Conservation (phyloP, 1,139 yeast species). For the Eremothecium sinecaudum region DNA sequence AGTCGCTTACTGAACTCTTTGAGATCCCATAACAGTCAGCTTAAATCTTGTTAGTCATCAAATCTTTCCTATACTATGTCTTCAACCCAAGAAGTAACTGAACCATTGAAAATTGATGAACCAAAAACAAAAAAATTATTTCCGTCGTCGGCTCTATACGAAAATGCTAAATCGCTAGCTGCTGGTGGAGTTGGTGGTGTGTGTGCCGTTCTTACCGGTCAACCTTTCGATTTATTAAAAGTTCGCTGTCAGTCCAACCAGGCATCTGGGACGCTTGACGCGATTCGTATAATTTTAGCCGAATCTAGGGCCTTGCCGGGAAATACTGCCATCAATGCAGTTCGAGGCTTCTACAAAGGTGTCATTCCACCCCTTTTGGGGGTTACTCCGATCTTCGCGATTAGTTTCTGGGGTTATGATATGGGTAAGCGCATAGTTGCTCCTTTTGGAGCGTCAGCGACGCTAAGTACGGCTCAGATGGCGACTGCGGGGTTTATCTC, state of each 20-base stretch:
- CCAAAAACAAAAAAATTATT: no score
- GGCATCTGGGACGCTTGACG: slow-evolving; percentile 48
- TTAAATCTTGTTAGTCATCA: no score
- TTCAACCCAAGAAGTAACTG: no score
- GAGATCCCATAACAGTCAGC: no score
- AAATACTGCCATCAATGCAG: slow-evolving; percentile 9
- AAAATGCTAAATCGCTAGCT: slow-evolving; percentile 61
- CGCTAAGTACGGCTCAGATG: slow-evolving; percentile 58
- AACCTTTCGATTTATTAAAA: slow-evolving; percentile 88
- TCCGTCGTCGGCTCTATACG: no score
- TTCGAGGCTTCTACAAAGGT: slow-evolving; percentile 71
- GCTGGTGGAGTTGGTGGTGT: slow-evolving; percentile 87
- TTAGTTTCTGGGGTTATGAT: slow-evolving; percentile 97
- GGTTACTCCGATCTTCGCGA: slow-evolving; percentile 97
- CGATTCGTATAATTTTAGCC: slow-evolving; percentile 58
- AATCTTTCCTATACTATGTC: no score
- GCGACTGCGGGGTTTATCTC: slow-evolving; percentile 93
- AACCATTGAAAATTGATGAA: no score
- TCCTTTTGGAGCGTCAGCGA: slow-evolving; percentile 21
- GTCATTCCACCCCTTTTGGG: slow-evolving; percentile 86
- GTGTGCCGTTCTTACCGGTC: slow-evolving; percentile 87
- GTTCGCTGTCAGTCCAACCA: slow-evolving; percentile 73
- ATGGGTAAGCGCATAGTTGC: slow-evolving; percentile 72
- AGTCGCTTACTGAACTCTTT: no score
- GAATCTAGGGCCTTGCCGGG: slow-evolving; percentile 48